Evolutionary conservation across 2,329 filamentous ascomycete genomes (phyloP).

Genomic region (Lasiodiplodia hormozganensis): DNA sequence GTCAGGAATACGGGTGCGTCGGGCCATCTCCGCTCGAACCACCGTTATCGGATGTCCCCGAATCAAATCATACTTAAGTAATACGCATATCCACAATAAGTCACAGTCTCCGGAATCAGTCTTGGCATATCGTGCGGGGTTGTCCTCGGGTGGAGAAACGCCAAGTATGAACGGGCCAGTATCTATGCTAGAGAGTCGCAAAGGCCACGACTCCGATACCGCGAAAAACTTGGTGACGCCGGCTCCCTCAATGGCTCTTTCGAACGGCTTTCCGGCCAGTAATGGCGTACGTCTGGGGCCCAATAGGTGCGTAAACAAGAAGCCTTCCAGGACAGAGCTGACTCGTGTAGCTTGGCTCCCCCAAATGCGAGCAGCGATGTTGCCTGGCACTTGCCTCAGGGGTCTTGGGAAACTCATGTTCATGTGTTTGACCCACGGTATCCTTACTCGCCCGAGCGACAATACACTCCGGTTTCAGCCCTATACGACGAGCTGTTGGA

Average conservation of each 20-base stretch:
- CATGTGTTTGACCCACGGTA: not conserved
- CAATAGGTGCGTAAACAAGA: not conserved
- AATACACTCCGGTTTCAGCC: not conserved
- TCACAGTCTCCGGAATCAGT: not conserved
- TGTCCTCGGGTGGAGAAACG: not conserved
- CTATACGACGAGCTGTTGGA: not conserved
- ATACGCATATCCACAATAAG: not conserved
- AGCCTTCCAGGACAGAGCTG: not conserved
- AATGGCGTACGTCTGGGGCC: not conserved
- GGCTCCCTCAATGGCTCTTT: not conserved
- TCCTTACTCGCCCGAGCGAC: not conserved
- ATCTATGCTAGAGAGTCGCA: not conserved
- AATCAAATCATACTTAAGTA: not conserved
- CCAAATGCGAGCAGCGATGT: not conserved
- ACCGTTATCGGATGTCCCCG: not conserved
- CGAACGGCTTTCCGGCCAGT: not conserved
- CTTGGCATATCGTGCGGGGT: not conserved
- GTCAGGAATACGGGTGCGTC: not conserved
- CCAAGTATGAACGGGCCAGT: not conserved
- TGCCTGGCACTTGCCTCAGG: not conserved
- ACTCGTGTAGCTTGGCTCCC: not conserved
- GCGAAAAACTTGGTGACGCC: not conserved
- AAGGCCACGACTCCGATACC: not conserved
- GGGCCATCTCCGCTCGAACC: not conserved
- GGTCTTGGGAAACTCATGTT: conserved; percentile 9